A percentile compares a stretch with the other conserved stretches of the same genome.
Conservation (phyloP, 805 yeast species). For the Tetrapisispora taiwanensis region DNA sequence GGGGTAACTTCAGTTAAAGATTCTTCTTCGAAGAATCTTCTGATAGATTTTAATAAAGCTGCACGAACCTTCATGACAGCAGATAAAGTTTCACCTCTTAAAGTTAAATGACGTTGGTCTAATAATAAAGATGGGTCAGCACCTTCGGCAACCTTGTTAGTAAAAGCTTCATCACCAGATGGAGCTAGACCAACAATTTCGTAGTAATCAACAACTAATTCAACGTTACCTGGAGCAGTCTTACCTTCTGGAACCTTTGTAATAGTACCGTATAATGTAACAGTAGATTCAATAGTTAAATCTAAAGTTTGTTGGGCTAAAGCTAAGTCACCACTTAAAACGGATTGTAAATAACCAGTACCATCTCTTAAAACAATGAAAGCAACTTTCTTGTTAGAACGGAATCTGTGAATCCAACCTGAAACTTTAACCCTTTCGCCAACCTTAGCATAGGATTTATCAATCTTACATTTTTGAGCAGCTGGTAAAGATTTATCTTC, state of each 20-base stretch:
- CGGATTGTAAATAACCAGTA: slow-evolving; percentile 79
- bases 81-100: slow-evolving; percentile 90
- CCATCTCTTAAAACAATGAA: slow-evolving; percentile 94
- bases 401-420: slow-evolving; percentile 95
- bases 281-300: slow-evolving; percentile 81
- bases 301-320: slow-evolving; percentile 76
- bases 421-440: slow-evolving; percentile 66
- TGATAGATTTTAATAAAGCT: slow-evolving; percentile 55
- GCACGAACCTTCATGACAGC: slow-evolving; percentile 95
- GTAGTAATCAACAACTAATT: slow-evolving; percentile 82
- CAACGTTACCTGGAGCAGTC: slow-evolving; percentile 95
- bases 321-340: slow-evolving; percentile 84
- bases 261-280: slow-evolving; percentile 70
- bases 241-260: slow-evolving; percentile 89
- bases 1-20: slow-evolving; percentile 87
- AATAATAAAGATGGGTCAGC: slow-evolving; percentile 88
- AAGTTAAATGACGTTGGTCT: slow-evolving; percentile 91
- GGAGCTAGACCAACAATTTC: slow-evolving; percentile 90
- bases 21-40: slow-evolving; percentile 70
- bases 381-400: slow-evolving; percentile 85
- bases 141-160: slow-evolving; percentile 87
- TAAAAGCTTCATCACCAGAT: slow-evolving; percentile 86
- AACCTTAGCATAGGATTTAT: slow-evolving; percentile 41
- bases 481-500: slow-evolving; percentile 66
- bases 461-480: slow-evolving; percentile 61